Percentiles rank a stretch among this genome's conserved stretches.
phyloP scores from a whole-genome alignment of 495 filamentous ascomycete species.

The Penicillium angulare region DNA sequence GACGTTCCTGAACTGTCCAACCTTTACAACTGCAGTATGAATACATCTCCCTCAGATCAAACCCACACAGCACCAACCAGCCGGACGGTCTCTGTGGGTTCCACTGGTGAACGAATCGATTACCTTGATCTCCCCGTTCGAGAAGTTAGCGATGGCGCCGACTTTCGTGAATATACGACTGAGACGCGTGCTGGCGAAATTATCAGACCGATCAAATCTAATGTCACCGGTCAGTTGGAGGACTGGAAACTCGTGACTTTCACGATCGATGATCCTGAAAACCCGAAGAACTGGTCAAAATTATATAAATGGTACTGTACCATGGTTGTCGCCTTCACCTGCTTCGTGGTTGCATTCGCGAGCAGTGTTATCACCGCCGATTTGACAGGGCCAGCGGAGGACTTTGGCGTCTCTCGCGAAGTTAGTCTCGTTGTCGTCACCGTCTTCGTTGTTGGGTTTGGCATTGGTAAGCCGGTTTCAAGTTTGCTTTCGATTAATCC shows the following conservation, averaged over 20 bases:
- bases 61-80: conserved; percentile 7
- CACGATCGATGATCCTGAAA: conserved; percentile 56
- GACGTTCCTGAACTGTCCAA: not conserved
- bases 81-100: conserved; percentile 27
- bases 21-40: conserved; percentile 7
- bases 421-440: conserved; percentile 66
- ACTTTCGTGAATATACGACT: conserved; percentile 61
- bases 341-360: conserved; percentile 69
- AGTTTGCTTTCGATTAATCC: not conserved
- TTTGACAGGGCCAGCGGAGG: conserved; percentile 54
- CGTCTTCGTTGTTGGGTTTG: conserved; percentile 77
- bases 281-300: conserved; percentile 61
- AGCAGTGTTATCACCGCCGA: conserved; percentile 66
- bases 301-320: conserved; percentile 66
- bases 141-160: conserved; percentile 56
- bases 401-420: conserved; percentile 64
- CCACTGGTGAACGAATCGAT: conserved; percentile 19
- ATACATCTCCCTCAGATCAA: not conserved
- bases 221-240: conserved; percentile 49
- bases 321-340: conserved; percentile 52
- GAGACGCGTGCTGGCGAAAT: conserved; percentile 62
- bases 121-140: conserved; percentile 58
- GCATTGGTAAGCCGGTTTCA: conserved; percentile 53
- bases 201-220: conserved; percentile 50
- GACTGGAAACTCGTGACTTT: conserved; percentile 75